Evolutionary conservation across 208 protist species (phyloP), one percentile per base, ranked within the genome.

Genomic region (Vickermania spadyakhi): DNA sequence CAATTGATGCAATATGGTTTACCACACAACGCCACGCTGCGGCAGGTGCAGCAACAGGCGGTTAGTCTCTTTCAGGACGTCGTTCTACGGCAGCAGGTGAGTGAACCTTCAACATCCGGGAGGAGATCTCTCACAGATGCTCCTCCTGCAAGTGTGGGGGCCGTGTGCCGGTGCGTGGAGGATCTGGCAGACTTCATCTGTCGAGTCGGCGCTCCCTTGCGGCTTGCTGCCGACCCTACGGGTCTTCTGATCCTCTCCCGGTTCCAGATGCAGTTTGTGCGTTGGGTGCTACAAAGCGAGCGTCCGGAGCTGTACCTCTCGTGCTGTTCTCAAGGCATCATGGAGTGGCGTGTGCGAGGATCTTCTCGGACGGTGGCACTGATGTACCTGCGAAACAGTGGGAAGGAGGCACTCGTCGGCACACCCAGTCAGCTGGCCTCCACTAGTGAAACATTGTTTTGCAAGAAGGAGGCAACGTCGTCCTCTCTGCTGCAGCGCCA

Each of bases 101-200:
- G 13, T 56, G 18, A 50, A 62, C 22, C 4, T 74, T 11, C 1
- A 1, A 22, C 5, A 27, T 56, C 41, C 57, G 3, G 56, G 21
- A 45, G 22, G 23, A 21, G 31, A 28, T 42, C 31, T 23, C 2
- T 28, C 14, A 66, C 66, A 30, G n/a, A 22, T 56, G 22, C 52
- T 56, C 13, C 7, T 5, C 18, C 42, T 7, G 55, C 53, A 3
- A n/a, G 2, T 22, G 18, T 41, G 49, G 1, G 61, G 41, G 49
- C 31, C 26, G 28, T n/a, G 13, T 25, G 58, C n/a, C 0, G 36
- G 30, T 60, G 45, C 3, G 57, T 63, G n/a, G 81, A 79, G 62
- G 81, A 85, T 57, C 55, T 89, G 11, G 81, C 77, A 2, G 81
- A 89, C 56, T 60, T 80, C 5, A 50, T 84, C 23, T 85, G 75